Conservation (phyloP, 202 grass and related monocot genomes). For the Cymbopogon flexuosus region DNA sequence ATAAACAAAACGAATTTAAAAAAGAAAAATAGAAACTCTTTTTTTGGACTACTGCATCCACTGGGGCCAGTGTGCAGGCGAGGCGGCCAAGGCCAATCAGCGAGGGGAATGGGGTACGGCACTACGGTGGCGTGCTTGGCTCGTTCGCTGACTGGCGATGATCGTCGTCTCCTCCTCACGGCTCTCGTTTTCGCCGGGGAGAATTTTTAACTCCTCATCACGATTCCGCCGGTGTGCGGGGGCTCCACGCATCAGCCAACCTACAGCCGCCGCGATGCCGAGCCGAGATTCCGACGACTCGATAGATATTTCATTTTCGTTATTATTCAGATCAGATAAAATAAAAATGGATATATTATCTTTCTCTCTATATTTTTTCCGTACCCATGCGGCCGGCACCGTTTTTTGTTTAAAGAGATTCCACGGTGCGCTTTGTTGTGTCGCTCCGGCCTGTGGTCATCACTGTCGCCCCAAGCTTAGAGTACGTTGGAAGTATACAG, state of each 20-base stretch:
- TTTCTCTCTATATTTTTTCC: not conserved
- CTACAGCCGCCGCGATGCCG: not conserved
- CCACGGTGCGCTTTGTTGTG: not conserved
- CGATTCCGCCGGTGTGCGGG: not conserved
- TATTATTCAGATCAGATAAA: not conserved
- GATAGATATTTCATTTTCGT: not conserved
- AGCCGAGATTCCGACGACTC: constrained; percentile 1
- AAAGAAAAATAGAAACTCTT: no score
- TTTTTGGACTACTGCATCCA: no score
- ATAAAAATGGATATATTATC: no score
- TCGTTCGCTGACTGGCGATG: not conserved
- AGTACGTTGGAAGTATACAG: no score
- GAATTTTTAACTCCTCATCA: not conserved
- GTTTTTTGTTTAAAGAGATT: not conserved
- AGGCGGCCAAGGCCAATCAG: no score
- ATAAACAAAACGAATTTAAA: not conserved
- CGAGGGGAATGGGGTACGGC: not conserved
- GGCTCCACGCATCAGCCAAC: constrained; percentile 16
- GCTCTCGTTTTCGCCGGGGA: not conserved
- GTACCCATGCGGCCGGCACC: not conserved
- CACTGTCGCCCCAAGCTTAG: no score
- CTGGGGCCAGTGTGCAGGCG: no score
- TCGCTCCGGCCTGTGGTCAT: not conserved
- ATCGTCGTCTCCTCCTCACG: not conserved
- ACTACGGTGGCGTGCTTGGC: constrained; percentile 2